phyloP scores from a whole-genome alignment of 257 asterid species.

The Salvia rosmarinus region DNA sequence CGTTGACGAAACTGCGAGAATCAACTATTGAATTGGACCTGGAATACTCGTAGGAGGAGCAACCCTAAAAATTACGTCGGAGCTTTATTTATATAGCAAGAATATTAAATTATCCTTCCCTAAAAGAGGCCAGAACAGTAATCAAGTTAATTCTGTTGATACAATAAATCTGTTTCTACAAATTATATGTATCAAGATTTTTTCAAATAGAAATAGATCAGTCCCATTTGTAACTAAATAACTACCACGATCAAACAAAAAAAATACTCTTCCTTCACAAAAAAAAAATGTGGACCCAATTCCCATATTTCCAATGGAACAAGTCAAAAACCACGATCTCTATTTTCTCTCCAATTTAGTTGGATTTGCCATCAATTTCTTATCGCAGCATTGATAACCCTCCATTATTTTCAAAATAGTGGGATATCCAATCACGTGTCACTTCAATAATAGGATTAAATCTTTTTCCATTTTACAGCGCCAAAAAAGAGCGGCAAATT shows the following conservation, averaged over 20 bases:
- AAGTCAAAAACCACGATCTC: constrained; percentile 44
- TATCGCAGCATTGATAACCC: constrained; percentile 34
- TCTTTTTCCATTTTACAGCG: constrained; percentile 28
- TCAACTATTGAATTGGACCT: too few relatives aligned
- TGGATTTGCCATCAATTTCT: constrained; percentile 35
- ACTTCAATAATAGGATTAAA: constrained; percentile 34
- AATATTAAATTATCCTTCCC: too few relatives aligned
- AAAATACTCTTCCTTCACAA: background rate
- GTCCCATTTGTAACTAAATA: background rate
- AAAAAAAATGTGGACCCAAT: background rate
- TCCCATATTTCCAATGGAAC: constrained; percentile 33
- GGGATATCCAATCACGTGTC: constrained; percentile 73
- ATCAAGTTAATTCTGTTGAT: too few relatives aligned
- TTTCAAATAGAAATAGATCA: background rate
- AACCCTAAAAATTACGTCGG: too few relatives aligned
- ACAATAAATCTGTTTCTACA: too few relatives aligned
- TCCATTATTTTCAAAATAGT: constrained; percentile 40
- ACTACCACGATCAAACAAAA: constrained; percentile 22
- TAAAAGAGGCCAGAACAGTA: too few relatives aligned
- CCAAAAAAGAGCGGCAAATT: constrained; percentile 15
- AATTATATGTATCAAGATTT: background rate
- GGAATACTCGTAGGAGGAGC: too few relatives aligned
- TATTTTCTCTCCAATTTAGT: constrained; percentile 50
- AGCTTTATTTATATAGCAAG: too few relatives aligned
- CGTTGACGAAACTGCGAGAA: too few relatives aligned